Percentiles rank a stretch among this genome's conserved stretches.
phyloP scores from a whole-genome alignment of 2,329 filamentous ascomycete species.

The Trichoderma cornu-damae region DNA sequence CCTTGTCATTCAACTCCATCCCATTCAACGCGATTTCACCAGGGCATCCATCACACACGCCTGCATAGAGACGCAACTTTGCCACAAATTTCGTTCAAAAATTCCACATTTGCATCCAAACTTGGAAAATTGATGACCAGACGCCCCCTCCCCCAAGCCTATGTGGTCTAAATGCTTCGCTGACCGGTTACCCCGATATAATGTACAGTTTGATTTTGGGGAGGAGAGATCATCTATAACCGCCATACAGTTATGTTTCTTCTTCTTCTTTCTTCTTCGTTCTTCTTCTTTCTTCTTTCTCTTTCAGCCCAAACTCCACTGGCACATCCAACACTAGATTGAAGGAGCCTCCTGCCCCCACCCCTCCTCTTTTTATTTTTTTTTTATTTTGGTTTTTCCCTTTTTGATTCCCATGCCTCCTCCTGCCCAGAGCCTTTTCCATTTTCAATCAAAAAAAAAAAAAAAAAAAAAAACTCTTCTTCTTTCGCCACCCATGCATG shows the following conservation, averaged over 20 bases:
- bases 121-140: constrained; percentile 19
- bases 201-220: constrained; percentile 47
- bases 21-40: neutral
- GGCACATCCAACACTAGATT: constrained; percentile 18
- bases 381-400: too few species aligned
- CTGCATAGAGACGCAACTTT: neutral
- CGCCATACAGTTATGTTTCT: constrained; percentile 23
- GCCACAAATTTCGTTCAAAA: neutral
- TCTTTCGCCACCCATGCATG: constrained; percentile 6
- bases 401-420: neutral
- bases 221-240: constrained; percentile 51
- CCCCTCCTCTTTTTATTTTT: neutral
- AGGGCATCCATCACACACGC: neutral
- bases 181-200: constrained; percentile 40
- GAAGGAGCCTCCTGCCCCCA: neutral
- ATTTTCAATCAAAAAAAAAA: neutral
- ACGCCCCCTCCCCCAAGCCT: constrained; percentile 30
- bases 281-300: too few species aligned
- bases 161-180: constrained; percentile 43
- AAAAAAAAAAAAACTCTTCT: neutral
- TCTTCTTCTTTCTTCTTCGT: too few species aligned
- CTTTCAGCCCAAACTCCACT: constrained; percentile 19
- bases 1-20: neutral
- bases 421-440: neutral
- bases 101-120: constrained; percentile 8